Evolutionary conservation across 306 rosid species (phyloP), one percentile per base, ranked within the genome.

Genomic region (Coriaria nepalensis): DNA sequence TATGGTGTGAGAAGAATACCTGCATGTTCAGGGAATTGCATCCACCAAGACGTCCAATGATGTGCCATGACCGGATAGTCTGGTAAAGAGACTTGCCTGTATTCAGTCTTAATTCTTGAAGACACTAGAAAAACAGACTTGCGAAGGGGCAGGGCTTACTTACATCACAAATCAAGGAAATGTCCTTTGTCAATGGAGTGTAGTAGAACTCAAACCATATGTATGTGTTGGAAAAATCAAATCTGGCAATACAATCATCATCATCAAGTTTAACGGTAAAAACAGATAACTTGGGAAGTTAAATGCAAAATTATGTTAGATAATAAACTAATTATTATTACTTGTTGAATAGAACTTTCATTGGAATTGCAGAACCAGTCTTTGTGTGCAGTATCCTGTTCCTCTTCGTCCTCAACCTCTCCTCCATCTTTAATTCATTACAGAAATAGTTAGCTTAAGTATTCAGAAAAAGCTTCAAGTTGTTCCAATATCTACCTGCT

Each of bases 1-100:
- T 20, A 1, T 20, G 29, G 29, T 20, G 29, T 20, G 14, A 37
- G 47, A 63, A 61, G 34, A 63, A 62, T 67, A 83, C 96, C 66
- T 88, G 95, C 95, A 88, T 88, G 63, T 88, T 84, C 95, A 81
- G 74, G 54, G 97, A 66, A 74, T 88, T 83, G 77, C 88, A 81
- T 70, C 95, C 97, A 33, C 97, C 93, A 49, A 88, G 83, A 35
- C 93, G 93, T 45, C 86, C 95, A 35, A 88, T 34, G 36, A 88
- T 77, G 67, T 88, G 84, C 97, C 97, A 84, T 9, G 93, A 73
- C 60, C 97, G 81, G 46, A 88, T 66, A 39, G 82, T 43, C 96
- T 83, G 62, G 32, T 47, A 29, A 64, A 50, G 48, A 63, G 69
- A 53, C 57, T 54, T 68, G 66, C 36, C 43, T 15, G 35, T 48